Evolutionary conservation across 2,329 filamentous ascomycete genomes (phyloP).

Genomic region (Colletotrichum destructivum): DNA sequence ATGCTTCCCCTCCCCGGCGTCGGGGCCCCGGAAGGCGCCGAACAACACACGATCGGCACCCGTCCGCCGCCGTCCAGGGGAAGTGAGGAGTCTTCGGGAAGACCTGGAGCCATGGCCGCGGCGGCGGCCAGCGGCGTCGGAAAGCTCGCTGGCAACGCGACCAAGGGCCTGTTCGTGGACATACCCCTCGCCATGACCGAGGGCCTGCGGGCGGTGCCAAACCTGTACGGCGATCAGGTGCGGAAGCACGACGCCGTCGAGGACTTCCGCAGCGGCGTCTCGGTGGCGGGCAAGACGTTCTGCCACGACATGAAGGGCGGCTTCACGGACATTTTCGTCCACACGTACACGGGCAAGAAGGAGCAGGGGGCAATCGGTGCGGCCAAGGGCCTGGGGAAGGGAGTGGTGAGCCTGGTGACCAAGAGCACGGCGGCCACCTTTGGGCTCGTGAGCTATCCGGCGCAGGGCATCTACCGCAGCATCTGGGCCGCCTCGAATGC

Average conservation of each 20-base stretch:
- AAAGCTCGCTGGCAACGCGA: conserved; percentile 69
- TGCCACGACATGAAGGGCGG: conserved; percentile 39
- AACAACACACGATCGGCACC: background rate
- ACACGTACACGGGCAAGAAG: conserved; percentile 42
- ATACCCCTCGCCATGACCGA: conserved; percentile 43
- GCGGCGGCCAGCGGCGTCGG: conserved; percentile 64
- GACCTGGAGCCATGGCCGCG: conserved; percentile 42
- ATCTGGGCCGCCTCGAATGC: conserved; percentile 33
- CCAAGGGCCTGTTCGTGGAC: conserved; percentile 70
- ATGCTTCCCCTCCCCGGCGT: conserved; percentile 37
- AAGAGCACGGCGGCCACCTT: conserved; percentile 41
- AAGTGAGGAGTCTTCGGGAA: conserved; percentile 10
- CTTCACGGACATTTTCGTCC: conserved; percentile 39
- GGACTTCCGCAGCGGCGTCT: conserved; percentile 41
- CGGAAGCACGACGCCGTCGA: conserved; percentile 34
- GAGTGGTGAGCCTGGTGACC: conserved; percentile 37
- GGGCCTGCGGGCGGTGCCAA: conserved; percentile 42
- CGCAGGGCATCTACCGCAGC: conserved; percentile 40
- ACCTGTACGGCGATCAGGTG: conserved; percentile 42
- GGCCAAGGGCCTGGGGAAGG: conserved; percentile 41
- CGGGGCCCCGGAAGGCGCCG: conserved; percentile 11
- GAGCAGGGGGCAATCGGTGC: conserved; percentile 36
- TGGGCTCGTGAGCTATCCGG: conserved; percentile 41
- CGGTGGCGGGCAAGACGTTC: conserved; percentile 41
- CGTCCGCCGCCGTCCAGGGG: conserved; percentile 13